Percentiles rank a stretch among this genome's conserved stretches.
Evolutionary conservation across 2,329 filamentous ascomycete species (phyloP).

Genomic region (Epichloe gansuensis): DNA sequence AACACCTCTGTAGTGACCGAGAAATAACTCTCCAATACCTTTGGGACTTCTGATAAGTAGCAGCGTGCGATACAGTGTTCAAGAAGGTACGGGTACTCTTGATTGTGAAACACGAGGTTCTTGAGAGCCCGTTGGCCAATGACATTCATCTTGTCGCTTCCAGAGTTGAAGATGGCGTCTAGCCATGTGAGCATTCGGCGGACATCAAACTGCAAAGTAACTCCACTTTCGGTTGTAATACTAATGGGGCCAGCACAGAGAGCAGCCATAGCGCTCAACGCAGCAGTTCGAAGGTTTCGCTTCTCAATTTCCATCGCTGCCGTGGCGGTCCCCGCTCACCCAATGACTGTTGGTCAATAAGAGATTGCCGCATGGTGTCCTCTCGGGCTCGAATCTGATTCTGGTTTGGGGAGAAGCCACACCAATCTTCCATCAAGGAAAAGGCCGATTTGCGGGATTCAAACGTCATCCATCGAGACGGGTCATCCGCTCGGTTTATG

Average conservation of each 20-base stretch:
- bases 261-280: slow-evolving; percentile 88
- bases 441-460: slow-evolving; percentile 93
- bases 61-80: slow-evolving; percentile 87
- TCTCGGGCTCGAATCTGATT: slow-evolving; percentile 69
- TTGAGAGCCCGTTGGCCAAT: slow-evolving; percentile 81
- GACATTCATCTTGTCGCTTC: slow-evolving; percentile 81
- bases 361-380: slow-evolving; percentile 74
- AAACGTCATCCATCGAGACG: slow-evolving; percentile 92
- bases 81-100: slow-evolving; percentile 71
- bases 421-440: slow-evolving; percentile 98
- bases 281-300: slow-evolving; percentile 77
- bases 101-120: slow-evolving; percentile 83
- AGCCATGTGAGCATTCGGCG: slow-evolving; percentile 91
- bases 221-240: slow-evolving; percentile 77
- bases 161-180: slow-evolving; percentile 83
- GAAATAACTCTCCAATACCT: slow-evolving; percentile 90
- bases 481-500: slow-evolving; percentile 73
- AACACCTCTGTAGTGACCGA: slow-evolving; percentile 82
- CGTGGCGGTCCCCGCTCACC: slow-evolving; percentile 68
- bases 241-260: slow-evolving; percentile 79
- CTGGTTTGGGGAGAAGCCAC: slow-evolving; percentile 89
- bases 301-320: slow-evolving; percentile 97
- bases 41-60: slow-evolving; percentile 68
- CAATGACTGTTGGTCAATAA: slow-evolving; percentile 67
- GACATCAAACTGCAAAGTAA: slow-evolving; percentile 83